phyloP scores from a whole-genome alignment of 2,329 filamentous ascomycete genomes.

The Botrytis galanthina region DNA sequence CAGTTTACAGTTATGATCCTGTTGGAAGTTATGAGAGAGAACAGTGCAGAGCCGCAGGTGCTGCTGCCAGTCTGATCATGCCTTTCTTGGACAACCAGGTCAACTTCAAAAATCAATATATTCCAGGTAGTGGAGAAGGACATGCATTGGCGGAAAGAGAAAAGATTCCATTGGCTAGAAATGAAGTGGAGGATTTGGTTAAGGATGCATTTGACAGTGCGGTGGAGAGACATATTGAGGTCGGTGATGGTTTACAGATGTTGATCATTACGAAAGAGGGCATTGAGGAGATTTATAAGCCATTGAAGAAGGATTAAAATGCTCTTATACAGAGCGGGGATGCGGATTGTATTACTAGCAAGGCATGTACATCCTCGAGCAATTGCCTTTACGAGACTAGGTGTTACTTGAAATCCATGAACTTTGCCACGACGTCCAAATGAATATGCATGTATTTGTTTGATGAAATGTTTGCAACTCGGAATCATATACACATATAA shows the following conservation, averaged over 20 bases:
- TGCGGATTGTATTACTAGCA: constrained; percentile 22
- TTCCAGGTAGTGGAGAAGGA: constrained; percentile 79
- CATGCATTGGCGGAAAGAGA: constrained; percentile 74
- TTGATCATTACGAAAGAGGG: constrained; percentile 86
- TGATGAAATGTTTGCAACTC: not conserved
- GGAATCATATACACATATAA: not conserved
- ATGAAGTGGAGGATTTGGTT: constrained; percentile 80
- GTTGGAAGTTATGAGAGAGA: constrained; percentile 97
- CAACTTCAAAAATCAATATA: constrained; percentile 98
- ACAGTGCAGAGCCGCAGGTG: constrained; percentile 90
- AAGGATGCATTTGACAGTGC: constrained; percentile 98
- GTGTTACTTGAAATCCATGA: constrained; percentile 20
- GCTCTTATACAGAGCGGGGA: not conserved
- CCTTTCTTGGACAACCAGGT: constrained; percentile 99
- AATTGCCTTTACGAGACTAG: constrained; percentile 18
- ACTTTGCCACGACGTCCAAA: not conserved
- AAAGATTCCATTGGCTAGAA: constrained; percentile 65
- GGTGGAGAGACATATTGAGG: constrained; percentile 98
- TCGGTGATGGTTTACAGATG: constrained; percentile 94
- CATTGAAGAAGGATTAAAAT: constrained; percentile 83
- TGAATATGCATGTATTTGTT: not conserved
- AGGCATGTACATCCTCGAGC: constrained; percentile 15
- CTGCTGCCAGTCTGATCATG: constrained; percentile 93
- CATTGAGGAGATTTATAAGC: constrained; percentile 79
- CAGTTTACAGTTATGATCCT: constrained; percentile 95